phyloP scores from a whole-genome alignment of 2,329 filamentous ascomycete species.

The Ophiostoma perfectum region DNA sequence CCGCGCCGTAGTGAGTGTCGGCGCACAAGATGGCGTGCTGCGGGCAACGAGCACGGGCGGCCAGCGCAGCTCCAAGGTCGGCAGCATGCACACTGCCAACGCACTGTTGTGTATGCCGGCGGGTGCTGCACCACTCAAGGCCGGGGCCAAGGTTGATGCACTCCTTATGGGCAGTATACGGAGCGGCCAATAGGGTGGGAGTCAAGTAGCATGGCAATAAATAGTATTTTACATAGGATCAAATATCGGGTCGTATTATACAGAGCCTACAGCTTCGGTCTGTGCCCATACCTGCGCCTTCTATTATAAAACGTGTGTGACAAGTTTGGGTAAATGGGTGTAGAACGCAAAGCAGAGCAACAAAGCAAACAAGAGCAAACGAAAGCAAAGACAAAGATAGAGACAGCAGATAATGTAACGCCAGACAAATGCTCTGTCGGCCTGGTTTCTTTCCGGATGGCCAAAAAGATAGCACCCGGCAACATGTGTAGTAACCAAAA shows the following conservation, averaged over 20 bases:
- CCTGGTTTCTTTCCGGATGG: slow-evolving; percentile 6
- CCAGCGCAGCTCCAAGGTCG: slow-evolving; percentile 84
- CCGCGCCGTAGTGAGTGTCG: slow-evolving; percentile 66
- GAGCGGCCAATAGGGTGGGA: background rate
- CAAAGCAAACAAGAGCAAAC: background rate
- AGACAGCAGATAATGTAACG: slow-evolving; percentile 11
- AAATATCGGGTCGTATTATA: slow-evolving; percentile 14
- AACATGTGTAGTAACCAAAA: background rate
- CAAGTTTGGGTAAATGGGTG: background rate
- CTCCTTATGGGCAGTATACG: slow-evolving; percentile 61
- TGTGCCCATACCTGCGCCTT: slow-evolving; percentile 6
- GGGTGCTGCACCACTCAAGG: slow-evolving; percentile 57
- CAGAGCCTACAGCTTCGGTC: slow-evolving; percentile 15
- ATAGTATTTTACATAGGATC: background rate
- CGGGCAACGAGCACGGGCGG: slow-evolving; percentile 77
- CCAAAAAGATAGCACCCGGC: background rate
- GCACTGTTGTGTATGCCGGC: slow-evolving; percentile 71
- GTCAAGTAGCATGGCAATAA: background rate
- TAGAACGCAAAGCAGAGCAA: background rate
- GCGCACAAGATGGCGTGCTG: slow-evolving; percentile 64
- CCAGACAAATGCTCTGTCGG: slow-evolving; percentile 22
- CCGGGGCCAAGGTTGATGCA: slow-evolving; percentile 68
- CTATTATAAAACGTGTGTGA: slow-evolving; percentile 10
- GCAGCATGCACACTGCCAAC: slow-evolving; percentile 84
- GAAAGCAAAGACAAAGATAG: slow-evolving; percentile 10